Percentiles rank a stretch among this genome's conserved stretches.
phyloP scores from a whole-genome alignment of 495 filamentous ascomycete species.

The Friedmanniomyces endolithicus region DNA sequence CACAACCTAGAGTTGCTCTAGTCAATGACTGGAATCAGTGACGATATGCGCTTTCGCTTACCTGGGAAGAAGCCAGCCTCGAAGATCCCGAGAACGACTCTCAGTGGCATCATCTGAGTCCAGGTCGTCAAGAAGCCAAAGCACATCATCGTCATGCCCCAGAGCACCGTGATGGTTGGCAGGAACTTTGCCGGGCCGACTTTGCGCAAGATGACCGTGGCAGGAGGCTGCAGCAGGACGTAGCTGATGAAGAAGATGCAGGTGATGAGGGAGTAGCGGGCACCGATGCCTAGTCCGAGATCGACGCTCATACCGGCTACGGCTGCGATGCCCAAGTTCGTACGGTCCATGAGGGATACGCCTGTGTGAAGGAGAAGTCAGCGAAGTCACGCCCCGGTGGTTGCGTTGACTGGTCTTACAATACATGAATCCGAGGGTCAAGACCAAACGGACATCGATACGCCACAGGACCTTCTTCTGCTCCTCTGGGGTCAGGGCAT shows the following conservation, averaged over 20 bases:
- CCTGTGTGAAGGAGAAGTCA: too few relatives aligned
- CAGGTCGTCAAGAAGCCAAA: conserved; percentile 15
- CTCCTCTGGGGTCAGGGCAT: conserved; percentile 22
- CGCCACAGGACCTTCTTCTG: conserved; percentile 41
- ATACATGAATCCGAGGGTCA: conserved; percentile 53
- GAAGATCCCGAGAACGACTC: conserved; percentile 15
- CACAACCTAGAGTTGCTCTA: not conserved
- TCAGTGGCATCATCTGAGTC: conserved; percentile 8
- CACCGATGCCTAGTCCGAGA: not conserved
- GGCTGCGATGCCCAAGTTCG: conserved; percentile 50
- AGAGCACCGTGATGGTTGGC: conserved; percentile 16
- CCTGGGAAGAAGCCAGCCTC: conserved; percentile 19
- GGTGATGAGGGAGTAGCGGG: conserved; percentile 16
- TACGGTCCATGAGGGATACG: conserved; percentile 55
- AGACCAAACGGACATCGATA: conserved; percentile 50
- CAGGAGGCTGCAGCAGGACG: conserved; percentile 17
- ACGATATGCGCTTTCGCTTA: not conserved
- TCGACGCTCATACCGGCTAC: conserved; percentile 39
- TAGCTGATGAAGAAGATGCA: conserved; percentile 23
- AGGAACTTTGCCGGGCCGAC: conserved; percentile 17
- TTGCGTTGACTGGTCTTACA: too few relatives aligned
- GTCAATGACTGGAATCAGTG: not conserved
- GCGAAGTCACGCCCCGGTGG: too few relatives aligned
- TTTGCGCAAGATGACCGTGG: conserved; percentile 15
- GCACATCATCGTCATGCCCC: conserved; percentile 15